These are phyloP conservation scores for Primulina eburnea DNA, from an alignment of 257 asterid genomes.

Conservation along the genomic window DNA sequence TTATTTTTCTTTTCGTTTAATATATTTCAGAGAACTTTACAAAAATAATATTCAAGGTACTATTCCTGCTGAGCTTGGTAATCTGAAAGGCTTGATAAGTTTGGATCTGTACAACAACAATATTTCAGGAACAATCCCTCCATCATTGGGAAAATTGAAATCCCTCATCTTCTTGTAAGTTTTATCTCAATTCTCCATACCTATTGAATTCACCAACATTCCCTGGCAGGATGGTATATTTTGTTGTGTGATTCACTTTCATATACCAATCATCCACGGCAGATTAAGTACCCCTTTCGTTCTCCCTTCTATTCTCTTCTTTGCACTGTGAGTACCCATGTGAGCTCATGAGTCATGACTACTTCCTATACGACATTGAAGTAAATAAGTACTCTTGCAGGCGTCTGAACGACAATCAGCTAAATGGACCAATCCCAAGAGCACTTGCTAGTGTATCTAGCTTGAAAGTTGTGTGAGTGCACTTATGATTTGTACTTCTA, in stretches of 20 bases:
- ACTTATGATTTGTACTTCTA: constrained; percentile 15
- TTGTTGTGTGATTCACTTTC: constrained; percentile 7
- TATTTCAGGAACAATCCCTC: constrained; percentile 69
- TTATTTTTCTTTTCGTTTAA: background rate
- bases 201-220: constrained; percentile 21
- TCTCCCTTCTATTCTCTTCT: background rate
- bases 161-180: constrained; percentile 88
- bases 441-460: constrained; percentile 46
- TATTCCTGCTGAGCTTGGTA: constrained; percentile 82
- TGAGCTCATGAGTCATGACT: background rate
- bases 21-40: constrained; percentile 75
- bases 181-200: constrained; percentile 8
- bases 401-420: constrained; percentile 69
- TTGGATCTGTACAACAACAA: constrained; percentile 94
- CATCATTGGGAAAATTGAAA: constrained; percentile 73
- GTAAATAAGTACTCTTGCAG: constrained; percentile 37
- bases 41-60: constrained; percentile 78
- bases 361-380: background rate
- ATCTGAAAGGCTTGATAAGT: constrained; percentile 80
- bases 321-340: background rate
- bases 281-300: background rate
- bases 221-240: background rate
- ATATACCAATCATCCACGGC: background rate
- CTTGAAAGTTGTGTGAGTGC: constrained; percentile 81
- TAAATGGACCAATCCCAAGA: constrained; percentile 65